Base-by-base conservation (phyloP, 75 land plant species). In the Pinus taeda region DNA sequence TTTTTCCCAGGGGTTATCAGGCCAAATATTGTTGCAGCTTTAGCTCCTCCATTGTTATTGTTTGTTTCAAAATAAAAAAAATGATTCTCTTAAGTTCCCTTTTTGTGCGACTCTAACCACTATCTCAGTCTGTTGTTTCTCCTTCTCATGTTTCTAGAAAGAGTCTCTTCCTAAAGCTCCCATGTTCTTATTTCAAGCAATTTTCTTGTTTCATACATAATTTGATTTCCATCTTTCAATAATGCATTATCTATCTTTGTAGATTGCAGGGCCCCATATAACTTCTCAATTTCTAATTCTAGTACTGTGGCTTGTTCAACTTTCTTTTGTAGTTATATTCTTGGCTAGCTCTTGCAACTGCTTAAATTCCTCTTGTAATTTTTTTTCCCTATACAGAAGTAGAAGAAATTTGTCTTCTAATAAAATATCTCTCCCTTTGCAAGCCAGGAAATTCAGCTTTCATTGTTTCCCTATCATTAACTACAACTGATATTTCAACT, bases 391-490 rank as follows among this genome's bases (percentile, higher is more conserved):
- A 53, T 13, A 18, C 22, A 0, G 6, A 15, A 69, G 8, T 9
- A 37, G 71, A 69, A 39, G 24, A 69, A 3, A 69, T 42, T n/a
- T 69, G 39, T 17, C 8, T 9, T 11, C 49, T 69, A 18, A 69
- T 53, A 69, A 39, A 39, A 20, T 69, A 24, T 8, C 15, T 39
- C 71, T 69, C 22, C 42, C 71, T 69, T 69, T 69, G 71, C 53
- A 42, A 30, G 0, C 71, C 53, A 69, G 20, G 45, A 24, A 69
- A 39, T 20, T 69, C 49, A 12, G 39, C 71, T 39, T 69, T 69
- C n/a, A 12, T n/a, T 69, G 20, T 69, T 69, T 53, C 42, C 71
- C 36, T 39, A 6, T 69, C 45, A 9, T 18, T n/a, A 21, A 30
- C 45, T 20, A 53, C 53, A 20, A 15, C 71, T 69, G 71, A 42